Evolutionary conservation across 805 yeast genomes (phyloP), one percentile per base, ranked within the genome.

Genomic region (Ogataea thermomethanolica): DNA sequence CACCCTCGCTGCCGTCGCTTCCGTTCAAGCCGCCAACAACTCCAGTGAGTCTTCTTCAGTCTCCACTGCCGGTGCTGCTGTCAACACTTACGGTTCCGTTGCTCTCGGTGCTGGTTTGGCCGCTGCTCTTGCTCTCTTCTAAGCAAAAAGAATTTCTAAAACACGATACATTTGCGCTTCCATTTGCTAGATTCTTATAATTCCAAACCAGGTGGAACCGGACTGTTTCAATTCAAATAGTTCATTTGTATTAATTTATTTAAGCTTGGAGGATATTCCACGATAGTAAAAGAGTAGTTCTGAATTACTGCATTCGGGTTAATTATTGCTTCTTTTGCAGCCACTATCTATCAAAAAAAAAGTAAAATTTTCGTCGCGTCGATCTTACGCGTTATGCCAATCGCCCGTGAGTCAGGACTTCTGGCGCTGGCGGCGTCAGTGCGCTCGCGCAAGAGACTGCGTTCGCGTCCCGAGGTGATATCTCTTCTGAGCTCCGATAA

Each of bases 81-180:
- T 62, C 56, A 62, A 69, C 71, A 55, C 60, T 59, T 52, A 57
- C 67, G 79, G 81, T 69, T 84, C 87, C 62, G 81, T 84, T 70
- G 77, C 79, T 62, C 69, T 81, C 58, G 90, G 88, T 76, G 89
- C 85, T 58, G 86, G 81, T 63, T 85, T 84, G 55, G 90, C 89
- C 54, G 90, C 89, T 60, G 90, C 87, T 75, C 80, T 81, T 39
- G 69, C 70, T 56, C 54, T 65, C 45, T 58, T 65, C 51, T 65
- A 64, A 61, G 61, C 43, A 15, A 14, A 21, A 26, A 35, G 31
- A 20, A 28, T 24, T 31, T 21, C 25, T n/a, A 25, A 35, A 31
- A 27, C 20, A 33, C 38, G 38, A 34, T 39, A 21, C 25, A 32
- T 23, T 17, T 33, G 36, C 42, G 42, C 42, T 38, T 31, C 27